These are phyloP conservation scores for Hericium rajendrae DNA, from an alignment of 768 basidiomycete species.

Conservation along the genomic window DNA sequence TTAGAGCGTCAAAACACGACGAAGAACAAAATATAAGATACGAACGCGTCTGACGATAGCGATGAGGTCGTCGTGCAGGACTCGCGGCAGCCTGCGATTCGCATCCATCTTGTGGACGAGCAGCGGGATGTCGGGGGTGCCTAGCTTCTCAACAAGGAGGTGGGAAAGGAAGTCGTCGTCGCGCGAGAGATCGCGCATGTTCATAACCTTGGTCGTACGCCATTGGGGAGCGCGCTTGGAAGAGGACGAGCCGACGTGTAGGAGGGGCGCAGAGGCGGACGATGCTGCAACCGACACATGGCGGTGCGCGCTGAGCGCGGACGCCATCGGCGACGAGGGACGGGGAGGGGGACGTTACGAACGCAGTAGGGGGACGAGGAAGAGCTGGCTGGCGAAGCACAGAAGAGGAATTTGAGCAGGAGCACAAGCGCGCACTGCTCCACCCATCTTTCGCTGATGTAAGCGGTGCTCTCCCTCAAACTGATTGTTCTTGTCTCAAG, in stretches of 20 bases:
- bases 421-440: constrained; percentile 3
- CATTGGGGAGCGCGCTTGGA: constrained; percentile 25
- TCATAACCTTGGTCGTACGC: constrained; percentile 85
- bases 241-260: background rate
- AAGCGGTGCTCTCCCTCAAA: no score
- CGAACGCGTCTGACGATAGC: constrained; percentile 69
- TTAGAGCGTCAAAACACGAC: constrained; percentile 12
- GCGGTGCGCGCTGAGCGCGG: background rate
- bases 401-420: constrained; percentile 11
- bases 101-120: constrained; percentile 88
- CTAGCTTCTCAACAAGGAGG: constrained; percentile 81
- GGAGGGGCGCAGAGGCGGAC: constrained; percentile 1
- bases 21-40: constrained; percentile 1
- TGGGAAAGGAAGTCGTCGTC: constrained; percentile 90
- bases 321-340: background rate
- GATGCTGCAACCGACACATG: background rate
- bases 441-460: background rate
- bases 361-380: constrained; percentile 1
- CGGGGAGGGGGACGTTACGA: constrained; percentile 2
- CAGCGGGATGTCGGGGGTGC: constrained; percentile 70
- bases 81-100: constrained; percentile 66
- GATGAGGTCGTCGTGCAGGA: constrained; percentile 58
- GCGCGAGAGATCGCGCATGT: constrained; percentile 80
- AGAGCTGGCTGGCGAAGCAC: constrained; percentile 4
- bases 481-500: no score